These are phyloP conservation scores for Fragaria vesca DNA, from an alignment of 306 rosid genomes.

Conservation along the genomic window DNA sequence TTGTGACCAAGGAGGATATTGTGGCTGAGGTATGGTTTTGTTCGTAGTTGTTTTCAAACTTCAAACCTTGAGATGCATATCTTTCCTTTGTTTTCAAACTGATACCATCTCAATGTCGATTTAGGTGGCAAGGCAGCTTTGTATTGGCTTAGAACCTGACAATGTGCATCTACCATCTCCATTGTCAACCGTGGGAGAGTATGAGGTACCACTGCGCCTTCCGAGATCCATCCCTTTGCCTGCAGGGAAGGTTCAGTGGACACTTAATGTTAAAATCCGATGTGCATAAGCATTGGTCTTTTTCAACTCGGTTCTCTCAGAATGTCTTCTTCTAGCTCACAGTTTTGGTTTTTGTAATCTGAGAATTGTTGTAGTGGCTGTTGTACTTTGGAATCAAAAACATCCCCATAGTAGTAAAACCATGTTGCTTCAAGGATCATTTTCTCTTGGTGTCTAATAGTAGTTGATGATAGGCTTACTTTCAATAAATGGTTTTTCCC, in stretches of 20 bases:
- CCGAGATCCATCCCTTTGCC: conserved; percentile 86
- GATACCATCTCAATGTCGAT: conserved; percentile 15
- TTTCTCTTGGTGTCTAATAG: not conserved
- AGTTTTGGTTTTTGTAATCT: conserved; percentile 11
- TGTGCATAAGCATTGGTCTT: conserved; percentile 36
- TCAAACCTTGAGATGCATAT: not conserved
- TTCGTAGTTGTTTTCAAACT: conserved; percentile 5
- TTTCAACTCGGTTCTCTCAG: not conserved
- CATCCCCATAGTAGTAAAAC: not conserved
- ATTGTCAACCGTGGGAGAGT: conserved; percentile 64
- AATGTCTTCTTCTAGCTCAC: not conserved
- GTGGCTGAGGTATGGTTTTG: conserved; percentile 68
- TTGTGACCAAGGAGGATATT: conserved; percentile 61
- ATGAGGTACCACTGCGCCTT: conserved; percentile 74
- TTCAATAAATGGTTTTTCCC: not conserved
- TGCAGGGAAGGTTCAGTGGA: conserved; percentile 74
- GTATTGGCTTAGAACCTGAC: conserved; percentile 57
- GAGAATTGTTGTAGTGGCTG: conserved; percentile 10
- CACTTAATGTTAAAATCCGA: conserved; percentile 67
- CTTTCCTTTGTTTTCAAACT: not conserved
- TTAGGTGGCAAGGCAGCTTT: conserved; percentile 83
- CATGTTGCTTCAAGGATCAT: not conserved
- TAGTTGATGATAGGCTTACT: not conserved
- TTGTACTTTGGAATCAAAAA: conserved; percentile 1
- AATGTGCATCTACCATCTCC: conserved; percentile 58